Evolutionary conservation across 1,284 basidiomycete species (phyloP), one percentile per base, ranked within the genome.

Genomic region (Xanthoconium separans): DNA sequence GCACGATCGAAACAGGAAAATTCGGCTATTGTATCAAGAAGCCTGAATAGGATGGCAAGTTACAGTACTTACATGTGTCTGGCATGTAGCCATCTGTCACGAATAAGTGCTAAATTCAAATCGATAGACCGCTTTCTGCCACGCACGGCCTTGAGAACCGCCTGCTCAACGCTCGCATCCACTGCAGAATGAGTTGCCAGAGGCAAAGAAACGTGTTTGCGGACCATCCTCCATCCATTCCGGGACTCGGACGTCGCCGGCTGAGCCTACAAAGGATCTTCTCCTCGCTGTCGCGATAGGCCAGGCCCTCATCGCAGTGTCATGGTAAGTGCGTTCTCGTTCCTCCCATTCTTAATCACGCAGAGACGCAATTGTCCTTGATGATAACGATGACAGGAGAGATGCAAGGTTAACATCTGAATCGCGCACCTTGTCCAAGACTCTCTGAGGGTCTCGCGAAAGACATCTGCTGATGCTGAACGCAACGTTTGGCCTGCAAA

Each of bases 281-380:
- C 57, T 78, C 75, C 8, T 70, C 82, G 46, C 77, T 75, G 2
- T 79, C 79, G 30, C 75, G 73, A 63, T 84, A n/a, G n/a, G n/a
- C n/a, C n/a, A 86, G 51, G 81, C 68, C 57, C 71, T 75, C 59
- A 77, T 64, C 18, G 85, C 86, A 3, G 80, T 75, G 34, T 85
- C 79, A 66, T 94, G 91, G 64, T 91, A 94, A 29, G 76, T 73
- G 22, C 70, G 65, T 65, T 96, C 91, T 45, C 82, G 78, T 11
- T 70, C 70, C 62, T 89, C 83, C 93, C 93, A 96, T 45, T 83
- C 84, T 2, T 68, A 59, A 67, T 96, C 93, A 4, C 85, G 81
- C 55, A 87, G 75, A 0, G 71, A 62, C 22, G 70, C 68, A 20
- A 82, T 72, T 18, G 80, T 72, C 8, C 65, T 64, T 7, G 78